These are phyloP conservation scores for Mycena citricolor DNA, from an alignment of 1,284 basidiomycete species.

Conservation along the genomic window DNA sequence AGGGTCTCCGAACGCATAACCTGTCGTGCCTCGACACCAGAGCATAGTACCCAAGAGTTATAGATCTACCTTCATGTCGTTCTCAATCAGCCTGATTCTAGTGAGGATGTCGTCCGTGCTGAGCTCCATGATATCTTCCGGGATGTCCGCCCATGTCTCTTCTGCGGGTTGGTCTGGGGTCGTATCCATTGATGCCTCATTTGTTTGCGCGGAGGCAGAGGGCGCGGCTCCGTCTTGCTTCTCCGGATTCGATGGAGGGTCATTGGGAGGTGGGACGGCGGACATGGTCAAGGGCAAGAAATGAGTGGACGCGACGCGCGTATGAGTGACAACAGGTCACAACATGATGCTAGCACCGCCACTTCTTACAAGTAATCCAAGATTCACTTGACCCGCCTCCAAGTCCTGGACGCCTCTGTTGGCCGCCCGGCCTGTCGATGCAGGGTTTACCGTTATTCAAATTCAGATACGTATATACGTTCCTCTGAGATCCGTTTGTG, in stretches of 20 bases:
- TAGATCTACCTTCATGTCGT: constrained; percentile 86
- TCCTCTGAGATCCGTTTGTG: too few species aligned
- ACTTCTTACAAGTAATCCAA: too few species aligned
- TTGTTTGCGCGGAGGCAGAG: constrained; percentile 36
- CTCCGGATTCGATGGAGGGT: constrained; percentile 49
- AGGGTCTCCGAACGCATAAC: constrained; percentile 95
- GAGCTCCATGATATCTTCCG: constrained; percentile 73
- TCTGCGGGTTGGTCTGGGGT: constrained; percentile 66
- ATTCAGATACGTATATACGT: too few species aligned
- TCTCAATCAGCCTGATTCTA: constrained; percentile 88
- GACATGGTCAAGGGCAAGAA: constrained; percentile 57
- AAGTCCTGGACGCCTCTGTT: too few species aligned
- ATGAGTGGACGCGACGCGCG: neutral
- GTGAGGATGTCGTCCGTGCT: constrained; percentile 84
- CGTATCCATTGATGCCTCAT: constrained; percentile 65
- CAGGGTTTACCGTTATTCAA: too few species aligned
- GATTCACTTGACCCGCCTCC: too few species aligned
- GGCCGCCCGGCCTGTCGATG: too few species aligned
- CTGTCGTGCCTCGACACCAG: constrained; percentile 47
- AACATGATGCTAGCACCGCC: too few species aligned
- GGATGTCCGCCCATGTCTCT: constrained; percentile 82
- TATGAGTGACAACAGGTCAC: too few species aligned
- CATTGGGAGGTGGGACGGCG: constrained; percentile 58
- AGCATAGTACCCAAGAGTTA: too few species aligned
- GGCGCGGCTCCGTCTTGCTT: constrained; percentile 46